Evolutionary conservation across 768 basidiomycete species (phyloP), one percentile per base, ranked within the genome.

Genomic region (Tephrocybe sp.): DNA sequence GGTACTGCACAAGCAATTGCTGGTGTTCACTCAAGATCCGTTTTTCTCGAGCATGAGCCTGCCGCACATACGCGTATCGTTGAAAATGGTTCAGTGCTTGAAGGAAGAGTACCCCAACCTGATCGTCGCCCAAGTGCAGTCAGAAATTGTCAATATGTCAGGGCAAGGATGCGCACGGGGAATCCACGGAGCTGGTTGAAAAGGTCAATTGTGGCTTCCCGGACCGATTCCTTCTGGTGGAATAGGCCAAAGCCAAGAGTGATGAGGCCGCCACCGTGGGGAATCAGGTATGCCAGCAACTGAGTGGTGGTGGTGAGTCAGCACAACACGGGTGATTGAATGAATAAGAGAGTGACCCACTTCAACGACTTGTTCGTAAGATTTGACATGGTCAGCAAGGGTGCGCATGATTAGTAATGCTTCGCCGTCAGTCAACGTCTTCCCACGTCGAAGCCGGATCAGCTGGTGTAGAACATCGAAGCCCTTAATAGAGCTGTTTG

Each of bases 391-490:
- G 28, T 88, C 84, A 0, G 83, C 81, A 9, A 99, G 69, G 4
- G 83, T 79, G 28, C 81, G 79, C 71, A 89, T 84, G 48, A 98
- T 94, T 32, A 82, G 59, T 55, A 84, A 77, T 0, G 81, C 83
- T 68, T 98, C 97, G 1, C 73, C 61, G 54, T 93, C 88, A 1
- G 80, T 61, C 68, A 98, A 73, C 46, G 75, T 79, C 65, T 84
- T 91, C 15, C 80, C 81, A 58, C 85, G 76, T 14, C 93, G 80
- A 34, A 99, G 76, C 14, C 93, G 81, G 53, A 83, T 83, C 15
- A 98, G 69, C 64, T 99, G 97, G 66, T 99, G 90, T 6, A 80
- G 54, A 11, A 96, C 75, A 65, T 99, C 97, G 58, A 96, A 85
- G 1, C 86, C 85, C 61, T 79, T 84, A 44, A 97, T 84, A 0